These are phyloP conservation scores for Rhizopogon roseolus DNA, from an alignment of 768 basidiomycete genomes.

Conservation along the genomic window DNA sequence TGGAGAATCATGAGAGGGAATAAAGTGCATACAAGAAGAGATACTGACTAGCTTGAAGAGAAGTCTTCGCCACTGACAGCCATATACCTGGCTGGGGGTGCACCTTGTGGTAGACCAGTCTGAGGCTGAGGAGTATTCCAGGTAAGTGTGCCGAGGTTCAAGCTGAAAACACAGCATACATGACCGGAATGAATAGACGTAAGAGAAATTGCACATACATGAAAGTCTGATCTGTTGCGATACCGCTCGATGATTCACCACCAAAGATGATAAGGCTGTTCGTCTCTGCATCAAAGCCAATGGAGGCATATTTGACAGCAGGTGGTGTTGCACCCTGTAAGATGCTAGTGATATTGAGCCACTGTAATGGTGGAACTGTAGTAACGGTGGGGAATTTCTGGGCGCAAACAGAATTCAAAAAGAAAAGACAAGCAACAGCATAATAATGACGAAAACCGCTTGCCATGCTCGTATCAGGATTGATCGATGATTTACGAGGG, in stretches of 20 bases:
- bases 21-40: slow-evolving; percentile 5
- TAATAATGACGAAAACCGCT: slow-evolving; percentile 1
- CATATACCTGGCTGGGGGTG: slow-evolving; percentile 60
- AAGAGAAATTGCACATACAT: slow-evolving; percentile 40
- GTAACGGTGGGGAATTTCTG: slow-evolving; percentile 49
- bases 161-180: slow-evolving; percentile 30
- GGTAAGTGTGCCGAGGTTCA: slow-evolving; percentile 53
- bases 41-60: slow-evolving; percentile 77
- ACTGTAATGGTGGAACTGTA: slow-evolving; percentile 40
- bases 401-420: slow-evolving; percentile 22
- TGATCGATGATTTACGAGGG: slow-evolving; percentile 22
- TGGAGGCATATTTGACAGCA: slow-evolving; percentile 65
- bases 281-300: slow-evolving; percentile 49
- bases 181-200: slow-evolving; percentile 2
- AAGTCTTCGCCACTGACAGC: slow-evolving; percentile 64
- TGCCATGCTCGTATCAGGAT: slow-evolving; percentile 16
- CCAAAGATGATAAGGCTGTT: slow-evolving; percentile 70
- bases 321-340: slow-evolving; percentile 51
- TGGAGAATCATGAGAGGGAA: slow-evolving; percentile 24
- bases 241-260: slow-evolving; percentile 63
- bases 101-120: slow-evolving; percentile 34
- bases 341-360: slow-evolving; percentile 65
- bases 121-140: slow-evolving; percentile 61
- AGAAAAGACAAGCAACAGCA: slow-evolving; percentile 11
- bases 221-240: slow-evolving; percentile 60